A percentile compares a stretch with the other conserved stretches of the same genome.
These are phyloP conservation scores for Perilla frutescens DNA, from an alignment of 257 asterid genomes.

Conservation along the genomic window DNA sequence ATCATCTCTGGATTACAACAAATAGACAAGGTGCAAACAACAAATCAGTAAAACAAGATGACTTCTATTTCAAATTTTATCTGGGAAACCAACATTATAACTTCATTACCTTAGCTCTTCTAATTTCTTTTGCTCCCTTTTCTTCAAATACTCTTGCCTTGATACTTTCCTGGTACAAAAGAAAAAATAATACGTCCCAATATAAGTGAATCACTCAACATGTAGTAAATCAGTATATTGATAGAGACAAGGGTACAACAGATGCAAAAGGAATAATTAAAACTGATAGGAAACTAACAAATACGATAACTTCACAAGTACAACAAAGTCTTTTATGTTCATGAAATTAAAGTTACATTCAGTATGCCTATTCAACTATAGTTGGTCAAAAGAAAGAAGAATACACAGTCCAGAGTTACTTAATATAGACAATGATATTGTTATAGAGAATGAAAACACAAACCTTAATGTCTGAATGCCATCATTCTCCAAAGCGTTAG, in stretches of 20 bases:
- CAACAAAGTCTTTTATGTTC: not conserved
- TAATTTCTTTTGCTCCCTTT: constrained; percentile 89
- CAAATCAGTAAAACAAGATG: constrained; percentile 28
- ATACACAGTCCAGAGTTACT: not conserved
- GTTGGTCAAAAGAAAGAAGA: not conserved
- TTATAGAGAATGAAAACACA: constrained; percentile 33
- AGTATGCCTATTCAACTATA: not conserved
- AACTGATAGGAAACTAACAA: not conserved
- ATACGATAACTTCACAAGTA: not conserved
- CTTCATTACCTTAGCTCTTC: constrained; percentile 76
- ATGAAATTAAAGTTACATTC: constrained; percentile 22
- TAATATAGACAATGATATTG: constrained; percentile 18
- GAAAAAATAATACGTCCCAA: constrained; percentile 22
- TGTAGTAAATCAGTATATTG: not conserved
- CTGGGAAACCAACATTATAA: constrained; percentile 19
- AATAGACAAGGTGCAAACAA: constrained; percentile 23
- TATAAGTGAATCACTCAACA: constrained; percentile 31
- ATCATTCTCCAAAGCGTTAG: constrained; percentile 76
- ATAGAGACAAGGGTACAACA: constrained; percentile 8
- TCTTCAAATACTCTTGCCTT: constrained; percentile 89
- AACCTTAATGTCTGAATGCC: constrained; percentile 73
- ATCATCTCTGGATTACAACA: constrained; percentile 65
- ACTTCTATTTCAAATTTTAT: constrained; percentile 9
- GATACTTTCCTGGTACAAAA: constrained; percentile 65
- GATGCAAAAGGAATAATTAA: not conserved